Conservation (phyloP, 148 eudicot genomes). For the Nepenthes mirabilis region DNA sequence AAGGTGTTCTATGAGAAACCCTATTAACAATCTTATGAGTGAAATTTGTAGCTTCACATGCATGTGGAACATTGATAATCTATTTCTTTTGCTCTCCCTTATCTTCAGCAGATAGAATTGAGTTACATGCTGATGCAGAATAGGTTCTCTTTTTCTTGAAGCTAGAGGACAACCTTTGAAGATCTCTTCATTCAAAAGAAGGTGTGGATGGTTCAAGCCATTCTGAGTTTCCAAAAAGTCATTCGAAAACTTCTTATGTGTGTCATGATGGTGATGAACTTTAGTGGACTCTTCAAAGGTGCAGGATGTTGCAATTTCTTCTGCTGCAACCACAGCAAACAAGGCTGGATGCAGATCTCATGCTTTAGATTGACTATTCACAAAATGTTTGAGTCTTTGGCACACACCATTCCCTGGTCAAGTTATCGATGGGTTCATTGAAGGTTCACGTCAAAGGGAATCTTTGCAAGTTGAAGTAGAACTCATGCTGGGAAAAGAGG, state of each 20-base stretch:
- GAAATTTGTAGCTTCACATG: too few species aligned
- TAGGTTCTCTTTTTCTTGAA: constrained; percentile 5
- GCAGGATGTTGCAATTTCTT: constrained; percentile 35
- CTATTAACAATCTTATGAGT: too few species aligned
- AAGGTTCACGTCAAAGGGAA: constrained; percentile 22
- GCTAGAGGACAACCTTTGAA: constrained; percentile 37
- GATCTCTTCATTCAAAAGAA: constrained; percentile 63
- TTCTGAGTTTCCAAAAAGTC: constrained; percentile 31
- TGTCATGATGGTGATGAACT: constrained; percentile 40
- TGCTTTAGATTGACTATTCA: constrained; percentile 50
- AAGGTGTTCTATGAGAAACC: too few species aligned
- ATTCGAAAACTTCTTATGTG: constrained; percentile 35
- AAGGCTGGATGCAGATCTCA: constrained; percentile 25
- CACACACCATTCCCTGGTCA: constrained; percentile 31
- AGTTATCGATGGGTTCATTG: constrained; percentile 22
- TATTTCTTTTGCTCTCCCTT: too few species aligned
- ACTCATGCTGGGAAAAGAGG: constrained; percentile 29
- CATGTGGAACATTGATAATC: too few species aligned
- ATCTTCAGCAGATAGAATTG: too few species aligned
- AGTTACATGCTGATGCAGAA: too few species aligned
- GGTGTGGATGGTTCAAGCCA: constrained; percentile 32
- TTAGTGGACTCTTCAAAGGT: constrained; percentile 22
- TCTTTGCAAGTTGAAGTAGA: constrained; percentile 17
- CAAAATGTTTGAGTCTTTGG: constrained; percentile 59
- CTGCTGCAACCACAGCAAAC: constrained; percentile 24